Conservation (phyloP, 352 stramenopile genomes). For the Phytophthora crassamura region DNA sequence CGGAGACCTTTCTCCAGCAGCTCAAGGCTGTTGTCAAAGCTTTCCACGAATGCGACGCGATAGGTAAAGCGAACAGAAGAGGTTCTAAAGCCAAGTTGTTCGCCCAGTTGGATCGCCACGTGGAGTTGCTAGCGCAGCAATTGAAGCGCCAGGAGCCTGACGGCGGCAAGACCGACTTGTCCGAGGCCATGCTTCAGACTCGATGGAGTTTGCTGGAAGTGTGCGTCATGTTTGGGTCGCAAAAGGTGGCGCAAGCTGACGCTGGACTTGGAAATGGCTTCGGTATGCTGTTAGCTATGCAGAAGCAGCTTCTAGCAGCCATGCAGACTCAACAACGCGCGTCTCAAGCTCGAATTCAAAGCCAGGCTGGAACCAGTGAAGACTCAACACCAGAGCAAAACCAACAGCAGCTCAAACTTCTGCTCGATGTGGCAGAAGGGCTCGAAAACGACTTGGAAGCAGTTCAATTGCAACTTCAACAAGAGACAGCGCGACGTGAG, state of each 20-base stretch:
- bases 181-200: slow-evolving; percentile 43
- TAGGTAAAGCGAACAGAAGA: slow-evolving; percentile 5
- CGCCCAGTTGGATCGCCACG: slow-evolving; percentile 61
- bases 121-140: slow-evolving; percentile 53
- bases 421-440: slow-evolving; percentile 69
- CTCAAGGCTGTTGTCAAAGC: slow-evolving; percentile 59
- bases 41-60: slow-evolving; percentile 46
- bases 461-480: slow-evolving; percentile 46
- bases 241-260: slow-evolving; percentile 44
- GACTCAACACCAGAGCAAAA: slow-evolving; percentile 21
- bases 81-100: slow-evolving; percentile 43
- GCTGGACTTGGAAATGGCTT: slow-evolving; percentile 45
- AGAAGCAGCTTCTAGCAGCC: slow-evolving; percentile 56
- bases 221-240: slow-evolving; percentile 53
- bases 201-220: slow-evolving; percentile 66
- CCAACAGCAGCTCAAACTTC: slow-evolving; percentile 60
- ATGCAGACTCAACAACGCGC: slow-evolving; percentile 38
- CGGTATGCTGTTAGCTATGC: slow-evolving; percentile 45
- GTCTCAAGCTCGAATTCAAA: slow-evolving; percentile 20
- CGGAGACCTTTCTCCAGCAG: slow-evolving; percentile 54
- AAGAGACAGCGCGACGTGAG: slow-evolving; percentile 57
- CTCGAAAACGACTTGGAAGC: slow-evolving; percentile 68
- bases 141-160: slow-evolving; percentile 48
- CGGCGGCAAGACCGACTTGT: slow-evolving; percentile 15
- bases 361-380: slow-evolving; percentile 2